Base-by-base conservation (phyloP, 106 monocot species). In the Acorus calamus region DNA sequence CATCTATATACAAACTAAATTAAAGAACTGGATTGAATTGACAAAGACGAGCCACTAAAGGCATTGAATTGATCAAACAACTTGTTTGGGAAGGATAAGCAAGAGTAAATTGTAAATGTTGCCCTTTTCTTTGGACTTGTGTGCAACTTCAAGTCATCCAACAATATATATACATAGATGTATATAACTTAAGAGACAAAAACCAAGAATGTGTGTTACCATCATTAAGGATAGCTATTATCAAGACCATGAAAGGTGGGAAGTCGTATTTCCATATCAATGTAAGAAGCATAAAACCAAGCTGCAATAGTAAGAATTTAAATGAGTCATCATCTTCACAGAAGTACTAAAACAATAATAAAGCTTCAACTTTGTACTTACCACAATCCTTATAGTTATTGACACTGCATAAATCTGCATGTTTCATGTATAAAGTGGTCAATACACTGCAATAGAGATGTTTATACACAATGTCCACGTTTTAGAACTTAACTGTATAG, bases 321-420 rank as follows among this genome's bases (percentile, higher is more conserved):
- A 47, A 4, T 11, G 14, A 9, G 42, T 50, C 11, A 72, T 47
- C 7, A 42, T 44, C 2, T 49, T 10, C 4, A 2, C 41, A 6
- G 46, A 9, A 47, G 56, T 8, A 9, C 41, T 9, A 5, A 62
- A 11, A 28, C 28, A 28, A 28, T 28, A 28, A 28, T 28, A 28
- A 28, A 28, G 28, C 28, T 28, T 28, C 28, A 28, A 28, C 28
- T 28, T 8, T 51, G 28, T 0, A 56, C 78, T 55, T 81, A 81
- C 85, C 81, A 86, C 86, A 63, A 86, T 86, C 41, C 86, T 69
- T 62, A 81, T 86, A 8, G 86, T 86, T 59, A 86, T 86, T 7
- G 86, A 81, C 13, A 86, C 81, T 9, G 86, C 86, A 82, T 86
- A 86, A 51, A 85, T 80, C 85, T 85, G 85, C 75, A 85, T 54